These are phyloP conservation scores for Vanrija sp. DNA, from an alignment of 1,284 basidiomycete genomes.

Conservation along the genomic window DNA sequence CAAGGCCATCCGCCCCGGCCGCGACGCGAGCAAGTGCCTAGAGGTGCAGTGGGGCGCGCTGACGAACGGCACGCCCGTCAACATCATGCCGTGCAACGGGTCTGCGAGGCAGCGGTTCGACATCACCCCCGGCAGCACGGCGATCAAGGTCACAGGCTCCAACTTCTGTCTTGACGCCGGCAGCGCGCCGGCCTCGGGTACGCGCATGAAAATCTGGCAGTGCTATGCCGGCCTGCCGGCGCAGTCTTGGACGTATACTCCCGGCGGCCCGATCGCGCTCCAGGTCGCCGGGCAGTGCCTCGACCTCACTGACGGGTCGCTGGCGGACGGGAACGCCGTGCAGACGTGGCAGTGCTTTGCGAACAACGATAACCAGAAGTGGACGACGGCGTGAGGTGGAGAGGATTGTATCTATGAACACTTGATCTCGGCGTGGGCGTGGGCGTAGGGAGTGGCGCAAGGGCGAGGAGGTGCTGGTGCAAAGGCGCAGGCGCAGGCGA, in stretches of 20 bases:
- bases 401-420: too few relatives aligned
- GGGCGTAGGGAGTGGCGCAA: too few relatives aligned
- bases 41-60: constrained; percentile 20
- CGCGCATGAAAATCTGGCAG: constrained; percentile 18
- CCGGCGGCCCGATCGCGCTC: constrained; percentile 18
- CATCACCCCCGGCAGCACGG: constrained; percentile 15
- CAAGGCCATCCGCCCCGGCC: constrained; percentile 21
- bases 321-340: too few relatives aligned
- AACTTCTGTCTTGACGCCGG: constrained; percentile 33
- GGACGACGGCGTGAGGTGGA: too few relatives aligned
- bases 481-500: too few relatives aligned
- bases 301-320: constrained; percentile 20
- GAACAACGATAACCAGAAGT: too few relatives aligned
- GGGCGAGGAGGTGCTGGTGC: too few relatives aligned
- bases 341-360: too few relatives aligned
- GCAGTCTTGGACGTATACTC: constrained; percentile 21
- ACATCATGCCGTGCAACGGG: constrained; percentile 28
- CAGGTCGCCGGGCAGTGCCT: constrained; percentile 21
- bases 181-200: constrained; percentile 7
- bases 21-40: constrained; percentile 27
- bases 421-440: too few relatives aligned
- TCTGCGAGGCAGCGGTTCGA: constrained; percentile 24
- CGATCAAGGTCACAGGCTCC: constrained; percentile 16
- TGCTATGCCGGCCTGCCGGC: constrained; percentile 12
- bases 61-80: constrained; percentile 4